Evolutionary conservation across 495 filamentous ascomycete genomes (phyloP), one percentile per base, ranked within the genome.

Genomic region (Staphylotrichum longicolle): DNA sequence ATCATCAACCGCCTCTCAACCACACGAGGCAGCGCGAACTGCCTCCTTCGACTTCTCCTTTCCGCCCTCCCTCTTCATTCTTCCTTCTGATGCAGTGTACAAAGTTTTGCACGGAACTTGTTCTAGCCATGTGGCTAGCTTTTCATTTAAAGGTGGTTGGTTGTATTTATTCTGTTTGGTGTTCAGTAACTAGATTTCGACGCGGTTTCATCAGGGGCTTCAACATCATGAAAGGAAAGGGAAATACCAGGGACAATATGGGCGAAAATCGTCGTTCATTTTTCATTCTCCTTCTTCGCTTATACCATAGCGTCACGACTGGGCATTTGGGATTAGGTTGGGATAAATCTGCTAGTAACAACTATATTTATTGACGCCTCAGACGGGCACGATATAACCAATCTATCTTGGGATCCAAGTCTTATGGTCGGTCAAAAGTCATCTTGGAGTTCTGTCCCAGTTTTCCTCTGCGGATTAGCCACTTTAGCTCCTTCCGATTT

Each of bases 211-310:
- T 44, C 37, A n/a, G 45, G 27, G 58, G 35, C 30, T 49, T 55
- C 15, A 27, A 55, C 42, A 42, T 42, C n/a, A 49, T 37, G 52
- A 44, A 30, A 15, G 35, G 35, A 42, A 47, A 33, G 45, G 42
- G 48, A 60, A 44, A 60, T 60, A 60, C 48, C 57, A 58, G 45
- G 56, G 27, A 41, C 35, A 58, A 33, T 32, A 9, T 46, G 57
- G 57, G 48, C 57, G 40, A 60, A 54, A 60, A 54, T 6, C 32
- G 27, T 15, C 58, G 30, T 54, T 60, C 49, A 41, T 54, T 60
- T 60, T 7, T 44, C 14, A 42, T 55, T 33, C 8, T 8, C 3
- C 15, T 15, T n/a, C 12, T 44, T 42, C 52, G 20, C 46, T 42
- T 12, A 35, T 46, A 47, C 32, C 58, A 47, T 33, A 47, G 58